A percentile compares a stretch with the other conserved stretches of the same genome.
Conservation (phyloP, 2,329 filamentous ascomycete genomes). For the Talaromyces rugulosus region DNA sequence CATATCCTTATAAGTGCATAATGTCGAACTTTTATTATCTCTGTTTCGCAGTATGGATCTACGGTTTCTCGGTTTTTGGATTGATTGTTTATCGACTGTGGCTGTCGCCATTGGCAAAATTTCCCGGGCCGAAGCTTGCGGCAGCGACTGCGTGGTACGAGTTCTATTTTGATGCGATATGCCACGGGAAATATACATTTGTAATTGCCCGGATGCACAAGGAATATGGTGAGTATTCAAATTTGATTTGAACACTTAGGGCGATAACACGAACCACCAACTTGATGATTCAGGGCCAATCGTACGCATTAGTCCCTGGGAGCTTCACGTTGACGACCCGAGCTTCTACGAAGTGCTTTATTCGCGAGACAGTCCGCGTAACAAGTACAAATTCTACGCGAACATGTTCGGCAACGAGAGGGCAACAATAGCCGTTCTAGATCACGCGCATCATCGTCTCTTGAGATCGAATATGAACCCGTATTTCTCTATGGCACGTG, state of each 20-base stretch:
- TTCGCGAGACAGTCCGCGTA: slow-evolving; percentile 25
- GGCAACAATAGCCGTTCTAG: slow-evolving; percentile 28
- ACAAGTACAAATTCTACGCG: slow-evolving; percentile 27
- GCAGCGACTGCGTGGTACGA: slow-evolving; percentile 25
- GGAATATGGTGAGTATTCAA: slow-evolving; percentile 24
- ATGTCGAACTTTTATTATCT: neutral
- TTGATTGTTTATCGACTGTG: slow-evolving; percentile 23
- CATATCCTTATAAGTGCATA: neutral
- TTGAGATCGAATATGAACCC: slow-evolving; percentile 31
- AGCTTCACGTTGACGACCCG: slow-evolving; percentile 29
- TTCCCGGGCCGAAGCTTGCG: slow-evolving; percentile 30
- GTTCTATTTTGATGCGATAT: slow-evolving; percentile 24
- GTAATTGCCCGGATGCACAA: slow-evolving; percentile 22
- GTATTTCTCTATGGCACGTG: slow-evolving; percentile 30
- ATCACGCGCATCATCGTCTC: slow-evolving; percentile 29
- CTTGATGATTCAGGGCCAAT: slow-evolving; percentile 24
- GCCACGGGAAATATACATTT: slow-evolving; percentile 20
- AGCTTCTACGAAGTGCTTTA: slow-evolving; percentile 27
- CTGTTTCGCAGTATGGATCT: neutral
- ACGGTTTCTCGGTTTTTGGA: slow-evolving; percentile 1
- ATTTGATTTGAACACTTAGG: neutral
- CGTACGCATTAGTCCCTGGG: slow-evolving; percentile 28
- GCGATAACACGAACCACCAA: no score
- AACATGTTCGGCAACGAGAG: slow-evolving; percentile 25
- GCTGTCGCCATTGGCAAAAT: slow-evolving; percentile 26